Conservation (phyloP, 768 basidiomycete species). For the Tylopilus sp. region DNA sequence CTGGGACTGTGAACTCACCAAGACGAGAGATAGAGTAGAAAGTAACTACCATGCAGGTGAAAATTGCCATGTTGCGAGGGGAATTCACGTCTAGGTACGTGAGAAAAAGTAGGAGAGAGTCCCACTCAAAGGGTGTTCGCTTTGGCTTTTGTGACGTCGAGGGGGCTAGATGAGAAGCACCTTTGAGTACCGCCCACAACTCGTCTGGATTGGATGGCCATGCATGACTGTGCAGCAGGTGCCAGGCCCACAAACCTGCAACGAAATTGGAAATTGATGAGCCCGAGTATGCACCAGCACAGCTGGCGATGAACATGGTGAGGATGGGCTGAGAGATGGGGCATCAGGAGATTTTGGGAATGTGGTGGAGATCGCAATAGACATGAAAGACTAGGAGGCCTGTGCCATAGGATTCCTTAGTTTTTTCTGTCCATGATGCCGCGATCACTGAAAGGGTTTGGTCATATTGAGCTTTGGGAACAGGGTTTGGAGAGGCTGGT, state of each 20-base stretch:
- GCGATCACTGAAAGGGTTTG: too few relatives aligned
- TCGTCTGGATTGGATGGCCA: background rate
- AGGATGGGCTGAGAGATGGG: constrained; percentile 22
- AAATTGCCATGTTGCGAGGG: constrained; percentile 36
- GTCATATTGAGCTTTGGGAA: too few relatives aligned
- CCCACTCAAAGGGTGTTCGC: background rate
- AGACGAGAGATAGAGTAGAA: background rate
- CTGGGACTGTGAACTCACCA: too few relatives aligned
- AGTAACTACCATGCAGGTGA: constrained; percentile 22
- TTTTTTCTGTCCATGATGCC: too few relatives aligned
- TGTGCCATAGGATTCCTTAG: constrained; percentile 35
- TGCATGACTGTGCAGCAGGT: constrained; percentile 25
- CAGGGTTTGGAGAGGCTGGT: too few relatives aligned
- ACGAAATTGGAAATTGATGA: constrained; percentile 38
- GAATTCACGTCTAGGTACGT: constrained; percentile 21
- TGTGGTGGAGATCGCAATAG: constrained; percentile 34
- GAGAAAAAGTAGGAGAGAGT: too few relatives aligned
- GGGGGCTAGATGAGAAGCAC: background rate
- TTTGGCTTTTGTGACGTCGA: background rate
- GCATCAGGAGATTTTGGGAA: constrained; percentile 34
- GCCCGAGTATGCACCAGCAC: constrained; percentile 26
- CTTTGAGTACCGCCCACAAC: background rate
- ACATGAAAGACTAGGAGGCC: constrained; percentile 39
- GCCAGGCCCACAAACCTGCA: constrained; percentile 42
- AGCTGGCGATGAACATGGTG: constrained; percentile 24